phyloP scores from a whole-genome alignment of 139 green algal genomes.

The Picochlorum sp. region DNA sequence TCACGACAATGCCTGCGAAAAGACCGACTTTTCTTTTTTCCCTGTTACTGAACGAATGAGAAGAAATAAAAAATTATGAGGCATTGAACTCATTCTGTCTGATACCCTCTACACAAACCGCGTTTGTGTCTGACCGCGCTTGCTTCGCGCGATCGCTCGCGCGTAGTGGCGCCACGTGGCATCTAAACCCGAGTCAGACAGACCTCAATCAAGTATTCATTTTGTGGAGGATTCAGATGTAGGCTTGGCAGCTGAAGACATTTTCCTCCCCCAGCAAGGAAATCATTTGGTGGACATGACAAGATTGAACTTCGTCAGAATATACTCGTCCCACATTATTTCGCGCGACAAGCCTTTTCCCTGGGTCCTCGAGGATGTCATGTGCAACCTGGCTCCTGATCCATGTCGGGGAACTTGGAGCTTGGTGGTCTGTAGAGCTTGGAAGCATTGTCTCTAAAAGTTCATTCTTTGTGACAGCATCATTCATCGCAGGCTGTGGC shows the following conservation, averaged over 20 bases:
- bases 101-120: too few relatives aligned
- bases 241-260: constrained; percentile 8
- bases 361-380: not conserved
- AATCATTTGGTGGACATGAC: constrained; percentile 7
- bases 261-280: constrained; percentile 14
- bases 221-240: not conserved
- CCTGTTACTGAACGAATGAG: too few relatives aligned
- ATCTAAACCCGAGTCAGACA: too few relatives aligned
- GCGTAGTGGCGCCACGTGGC: too few relatives aligned
- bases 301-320: not conserved
- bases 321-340: constrained; percentile 2
- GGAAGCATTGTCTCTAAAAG: constrained; percentile 13
- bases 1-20: too few relatives aligned
- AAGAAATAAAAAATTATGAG: too few relatives aligned
- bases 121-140: too few relatives aligned
- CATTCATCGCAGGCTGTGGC: not conserved
- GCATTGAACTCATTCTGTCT: too few relatives aligned
- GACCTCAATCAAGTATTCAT: not conserved
- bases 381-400: not conserved
- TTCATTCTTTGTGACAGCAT: constrained; percentile 23
- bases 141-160: too few relatives aligned
- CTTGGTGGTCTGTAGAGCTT: not conserved
- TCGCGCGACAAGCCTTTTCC: not conserved
- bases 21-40: too few relatives aligned
- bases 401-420: not conserved